Conservation (phyloP, 2,329 filamentous ascomycete species). For the Talaromyces marneffei region DNA sequence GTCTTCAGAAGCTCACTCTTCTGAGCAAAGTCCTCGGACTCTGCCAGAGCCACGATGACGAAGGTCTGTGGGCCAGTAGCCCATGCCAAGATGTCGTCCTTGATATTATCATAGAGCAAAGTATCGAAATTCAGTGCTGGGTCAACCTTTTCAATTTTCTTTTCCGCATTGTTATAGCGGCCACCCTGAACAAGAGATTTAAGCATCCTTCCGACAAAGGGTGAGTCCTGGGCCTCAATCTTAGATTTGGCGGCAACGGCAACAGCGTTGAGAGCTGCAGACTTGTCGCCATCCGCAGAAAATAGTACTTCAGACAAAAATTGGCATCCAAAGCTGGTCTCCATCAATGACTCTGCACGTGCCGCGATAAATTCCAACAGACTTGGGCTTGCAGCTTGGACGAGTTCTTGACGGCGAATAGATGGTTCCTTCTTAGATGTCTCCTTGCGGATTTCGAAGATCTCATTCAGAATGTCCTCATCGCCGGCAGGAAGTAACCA, state of each 20-base stretch:
- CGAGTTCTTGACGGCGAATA: slow-evolving; percentile 67
- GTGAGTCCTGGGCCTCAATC: slow-evolving; percentile 53
- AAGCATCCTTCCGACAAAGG: slow-evolving; percentile 72
- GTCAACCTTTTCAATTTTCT: slow-evolving; percentile 64
- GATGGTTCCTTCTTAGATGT: slow-evolving; percentile 92
- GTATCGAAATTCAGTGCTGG: slow-evolving; percentile 76
- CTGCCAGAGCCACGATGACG: slow-evolving; percentile 73
- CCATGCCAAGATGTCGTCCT: slow-evolving; percentile 70
- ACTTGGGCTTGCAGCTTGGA: slow-evolving; percentile 65
- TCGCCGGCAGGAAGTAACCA: slow-evolving; percentile 61
- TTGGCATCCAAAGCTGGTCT: slow-evolving; percentile 78
- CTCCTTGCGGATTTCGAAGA: slow-evolving; percentile 69
- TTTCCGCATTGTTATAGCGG: slow-evolving; percentile 68
- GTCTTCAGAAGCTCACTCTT: slow-evolving; percentile 62
- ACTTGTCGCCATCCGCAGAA: slow-evolving; percentile 67
- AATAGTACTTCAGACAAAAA: slow-evolving; percentile 79
- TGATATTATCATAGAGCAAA: slow-evolving; percentile 74
- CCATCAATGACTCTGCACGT: slow-evolving; percentile 61
- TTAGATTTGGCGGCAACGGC: slow-evolving; percentile 43
- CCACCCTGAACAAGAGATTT: slow-evolving; percentile 89
- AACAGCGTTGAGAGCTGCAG: slow-evolving; percentile 64
- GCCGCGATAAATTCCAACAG: slow-evolving; percentile 68
- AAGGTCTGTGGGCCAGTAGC: slow-evolving; percentile 82
- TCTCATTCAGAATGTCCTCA: slow-evolving; percentile 65
- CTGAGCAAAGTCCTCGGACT: slow-evolving; percentile 64